These are phyloP conservation scores for Zymoseptoria crescenta DNA, from an alignment of 2,329 filamentous ascomycete genomes.

Conservation along the genomic window DNA sequence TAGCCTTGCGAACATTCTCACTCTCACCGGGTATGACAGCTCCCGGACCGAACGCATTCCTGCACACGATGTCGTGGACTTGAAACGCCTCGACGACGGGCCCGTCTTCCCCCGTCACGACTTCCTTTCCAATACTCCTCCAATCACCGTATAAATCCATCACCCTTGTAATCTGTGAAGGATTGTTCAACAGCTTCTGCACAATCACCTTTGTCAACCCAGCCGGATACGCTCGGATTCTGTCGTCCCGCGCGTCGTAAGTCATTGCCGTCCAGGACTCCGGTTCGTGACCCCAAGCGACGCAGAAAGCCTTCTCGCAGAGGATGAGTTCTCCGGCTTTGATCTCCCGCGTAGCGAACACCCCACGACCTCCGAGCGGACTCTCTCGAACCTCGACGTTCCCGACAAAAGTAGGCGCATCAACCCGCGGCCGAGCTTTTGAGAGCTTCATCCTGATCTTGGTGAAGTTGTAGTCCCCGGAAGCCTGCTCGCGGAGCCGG, in stretches of 20 bases:
- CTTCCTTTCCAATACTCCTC: slow-evolving; percentile 5
- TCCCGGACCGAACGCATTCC: slow-evolving; percentile 32
- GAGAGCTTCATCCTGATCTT: slow-evolving; percentile 9
- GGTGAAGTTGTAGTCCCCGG: slow-evolving; percentile 19
- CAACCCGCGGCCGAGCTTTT: slow-evolving; percentile 5
- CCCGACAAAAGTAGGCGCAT: slow-evolving; percentile 15
- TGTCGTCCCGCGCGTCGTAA: slow-evolving; percentile 29
- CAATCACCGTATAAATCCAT: slow-evolving; percentile 11
- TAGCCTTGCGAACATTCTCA: slow-evolving; percentile 5
- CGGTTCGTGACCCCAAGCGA: slow-evolving; percentile 10
- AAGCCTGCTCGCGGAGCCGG: slow-evolving; percentile 15
- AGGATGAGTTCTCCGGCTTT: slow-evolving; percentile 35
- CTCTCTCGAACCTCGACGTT: slow-evolving; percentile 13
- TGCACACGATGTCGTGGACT: slow-evolving; percentile 35
- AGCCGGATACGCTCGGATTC: slow-evolving; percentile 15
- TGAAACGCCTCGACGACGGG: slow-evolving; percentile 33
- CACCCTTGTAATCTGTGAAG: slow-evolving; percentile 25
- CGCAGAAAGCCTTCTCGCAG: slow-evolving; percentile 27
- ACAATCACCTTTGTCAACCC: slow-evolving; percentile 27
- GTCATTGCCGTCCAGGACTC: slow-evolving; percentile 38
- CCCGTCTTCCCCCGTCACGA: slow-evolving; percentile 28
- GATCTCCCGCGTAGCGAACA: slow-evolving; percentile 36
- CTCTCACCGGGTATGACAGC: not conserved
- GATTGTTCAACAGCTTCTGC: slow-evolving; percentile 35
- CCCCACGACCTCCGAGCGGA: slow-evolving; percentile 32